Conservation (phyloP, 75 land plant species). For the Cunninghamia lanceolata region DNA sequence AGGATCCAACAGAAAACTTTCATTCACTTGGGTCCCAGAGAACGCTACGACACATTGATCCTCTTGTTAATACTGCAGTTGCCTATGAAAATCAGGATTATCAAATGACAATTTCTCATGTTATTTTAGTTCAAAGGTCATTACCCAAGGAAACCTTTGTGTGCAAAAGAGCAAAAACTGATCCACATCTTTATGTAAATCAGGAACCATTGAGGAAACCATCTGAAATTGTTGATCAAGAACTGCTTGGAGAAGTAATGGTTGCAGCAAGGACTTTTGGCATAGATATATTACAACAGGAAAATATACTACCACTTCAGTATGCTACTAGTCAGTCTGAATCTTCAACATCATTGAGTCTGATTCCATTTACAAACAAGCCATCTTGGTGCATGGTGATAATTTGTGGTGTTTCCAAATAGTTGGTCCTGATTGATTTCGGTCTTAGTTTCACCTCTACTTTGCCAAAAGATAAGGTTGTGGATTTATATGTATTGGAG, state of each 20-base stretch:
- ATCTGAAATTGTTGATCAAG: not conserved
- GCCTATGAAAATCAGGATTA: not conserved
- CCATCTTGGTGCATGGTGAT: no score
- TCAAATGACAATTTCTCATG: not conserved
- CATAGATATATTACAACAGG: not conserved
- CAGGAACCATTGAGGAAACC: not conserved
- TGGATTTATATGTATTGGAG: conserved; percentile 93
- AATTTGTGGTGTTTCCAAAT: no score
- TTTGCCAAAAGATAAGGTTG: conserved; percentile 97
- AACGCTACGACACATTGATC: not conserved
- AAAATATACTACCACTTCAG: not conserved
- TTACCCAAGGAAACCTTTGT: not conserved
- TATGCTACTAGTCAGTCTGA: conserved; percentile 1
- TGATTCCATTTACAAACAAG: not conserved
- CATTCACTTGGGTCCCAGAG: not conserved
- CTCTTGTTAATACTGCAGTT: not conserved
- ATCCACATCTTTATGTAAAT: not conserved
- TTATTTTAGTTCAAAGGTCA: not conserved
- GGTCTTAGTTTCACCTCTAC: conserved; percentile 92
- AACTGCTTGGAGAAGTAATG: not conserved
- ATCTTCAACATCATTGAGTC: not conserved
- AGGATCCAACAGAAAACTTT: not conserved
- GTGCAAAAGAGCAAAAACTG: not conserved
- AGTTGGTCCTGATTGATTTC: conserved; percentile 96
- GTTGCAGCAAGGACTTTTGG: not conserved